These are phyloP conservation scores for Penicillium brevicompactum DNA, from an alignment of 2,329 filamentous ascomycete genomes.

Conservation along the genomic window DNA sequence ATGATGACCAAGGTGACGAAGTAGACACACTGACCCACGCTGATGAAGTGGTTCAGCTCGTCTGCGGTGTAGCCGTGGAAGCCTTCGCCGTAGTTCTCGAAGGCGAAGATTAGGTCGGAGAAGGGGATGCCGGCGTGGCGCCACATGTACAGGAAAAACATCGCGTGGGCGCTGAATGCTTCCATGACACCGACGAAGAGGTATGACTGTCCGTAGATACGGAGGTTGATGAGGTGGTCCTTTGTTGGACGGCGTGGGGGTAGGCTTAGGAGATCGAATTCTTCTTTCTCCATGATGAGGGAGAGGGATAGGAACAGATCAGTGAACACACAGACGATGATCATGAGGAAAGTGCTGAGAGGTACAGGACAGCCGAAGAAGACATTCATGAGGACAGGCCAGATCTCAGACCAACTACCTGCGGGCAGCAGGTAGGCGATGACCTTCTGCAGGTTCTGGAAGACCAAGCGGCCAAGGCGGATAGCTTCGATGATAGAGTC, in stretches of 20 bases:
- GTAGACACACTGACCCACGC: conserved; percentile 55
- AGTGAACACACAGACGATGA: conserved; percentile 60
- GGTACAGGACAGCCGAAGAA: conserved; percentile 58
- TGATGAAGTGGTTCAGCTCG: conserved; percentile 53
- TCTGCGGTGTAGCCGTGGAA: conserved; percentile 53
- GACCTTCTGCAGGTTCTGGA: conserved; percentile 41
- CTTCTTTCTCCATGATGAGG: conserved; percentile 59
- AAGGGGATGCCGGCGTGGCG: conserved; percentile 52
- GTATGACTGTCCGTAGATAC: conserved; percentile 56
- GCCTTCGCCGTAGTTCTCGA: conserved; percentile 51
- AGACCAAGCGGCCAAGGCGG: conserved; percentile 36
- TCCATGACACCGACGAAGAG: conserved; percentile 57
- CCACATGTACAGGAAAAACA: conserved; percentile 60
- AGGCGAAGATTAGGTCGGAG: conserved; percentile 53
- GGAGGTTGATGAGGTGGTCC: conserved; percentile 56
- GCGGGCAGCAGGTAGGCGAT: conserved; percentile 53
- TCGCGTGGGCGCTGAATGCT: conserved; percentile 52
- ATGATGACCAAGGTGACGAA: conserved; percentile 58
- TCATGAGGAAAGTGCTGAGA: conserved; percentile 58
- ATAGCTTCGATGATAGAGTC: conserved; percentile 38
- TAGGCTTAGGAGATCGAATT: conserved; percentile 55
- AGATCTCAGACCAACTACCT: conserved; percentile 59
- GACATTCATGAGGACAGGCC: conserved; percentile 59
- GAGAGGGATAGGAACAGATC: conserved; percentile 56
- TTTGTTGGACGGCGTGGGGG: conserved; percentile 54